Base-by-base conservation (phyloP, 768 basidiomycete species). In the Pleurotus citrinopileatus region DNA sequence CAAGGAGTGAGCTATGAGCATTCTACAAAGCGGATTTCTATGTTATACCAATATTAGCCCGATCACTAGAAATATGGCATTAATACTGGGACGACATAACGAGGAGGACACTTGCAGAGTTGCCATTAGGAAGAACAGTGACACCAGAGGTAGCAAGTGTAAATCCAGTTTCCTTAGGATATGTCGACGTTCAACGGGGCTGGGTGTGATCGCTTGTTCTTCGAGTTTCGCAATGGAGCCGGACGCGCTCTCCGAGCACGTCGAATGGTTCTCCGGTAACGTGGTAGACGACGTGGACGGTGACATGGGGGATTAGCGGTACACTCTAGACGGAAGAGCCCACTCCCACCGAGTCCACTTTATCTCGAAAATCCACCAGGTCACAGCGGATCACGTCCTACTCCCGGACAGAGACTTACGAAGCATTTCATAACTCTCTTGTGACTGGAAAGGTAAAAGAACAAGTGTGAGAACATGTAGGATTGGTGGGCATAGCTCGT, bases 61-160 rank as follows among this genome's bases (percentile, higher is more conserved):
- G 48, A 25, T 51, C 48, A 20, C 48, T 51, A 10, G n/a, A n/a
- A n/a, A n/a, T n/a, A n/a, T n/a, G n/a, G n/a, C n/a, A n/a, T n/a
- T n/a, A n/a, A n/a, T n/a, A n/a, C n/a, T 27, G 17, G 27, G 17
- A 8, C n/a, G 7, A 51, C 5, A 12, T 40, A 2, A 12, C 12
- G 17, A 40, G 17, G 10, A 22, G 15, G n/a, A 13, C 22, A 20
- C 6, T 6, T 9, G 59, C 64, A 74, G 61, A 62, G 73, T 73
- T 47, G 69, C 70, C 25, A 73, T 61, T n/a, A 73, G 61, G 55
- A 70, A 71, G 42, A 76, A 64, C 19, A 74, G 46, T 3, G 69
- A 64, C 19, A 75, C 62, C 55, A 70, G 67, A 40, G 74, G 74
- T 20, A 74, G 63, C 34, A 75, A 23, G 44, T 64, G 54, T 6